Evolutionary conservation across 352 stramenopile species (phyloP).

Genomic region (Pythium brachiatum): DNA sequence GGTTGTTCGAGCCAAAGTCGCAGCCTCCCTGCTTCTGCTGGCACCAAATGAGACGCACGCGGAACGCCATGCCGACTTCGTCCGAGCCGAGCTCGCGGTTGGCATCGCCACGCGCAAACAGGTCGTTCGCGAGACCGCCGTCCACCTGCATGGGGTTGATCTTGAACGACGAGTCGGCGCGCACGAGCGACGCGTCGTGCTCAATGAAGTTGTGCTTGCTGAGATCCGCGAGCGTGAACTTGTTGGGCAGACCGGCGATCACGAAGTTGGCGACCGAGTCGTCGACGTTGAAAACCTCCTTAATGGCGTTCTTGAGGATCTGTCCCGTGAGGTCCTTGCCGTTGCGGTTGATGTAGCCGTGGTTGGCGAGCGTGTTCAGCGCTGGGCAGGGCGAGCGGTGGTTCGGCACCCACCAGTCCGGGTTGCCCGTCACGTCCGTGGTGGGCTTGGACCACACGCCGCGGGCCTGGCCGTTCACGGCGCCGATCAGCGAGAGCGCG

Average conservation of each 20-base stretch:
- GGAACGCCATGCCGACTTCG: slow-evolving; percentile 18
- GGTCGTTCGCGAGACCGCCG: slow-evolving; percentile 25
- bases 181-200: slow-evolving; percentile 47
- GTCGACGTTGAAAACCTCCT: slow-evolving; percentile 38
- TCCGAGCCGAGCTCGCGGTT: neutral
- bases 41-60: slow-evolving; percentile 14
- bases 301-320: slow-evolving; percentile 27
- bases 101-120: slow-evolving; percentile 25
- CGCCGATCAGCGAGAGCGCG: slow-evolving; percentile 6
- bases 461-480: slow-evolving; percentile 2
- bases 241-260: slow-evolving; percentile 21
- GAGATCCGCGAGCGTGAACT: slow-evolving; percentile 43
- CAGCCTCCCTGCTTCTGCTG: slow-evolving; percentile 24
- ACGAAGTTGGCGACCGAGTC: slow-evolving; percentile 28
- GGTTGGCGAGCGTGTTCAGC: slow-evolving; percentile 49
- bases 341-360: slow-evolving; percentile 37
- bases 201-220: slow-evolving; percentile 41
- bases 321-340: slow-evolving; percentile 32
- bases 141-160: slow-evolving; percentile 30
- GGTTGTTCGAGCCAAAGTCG: slow-evolving; percentile 3
- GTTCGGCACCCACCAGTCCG: slow-evolving; percentile 20
- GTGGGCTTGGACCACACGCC: slow-evolving; percentile 15
- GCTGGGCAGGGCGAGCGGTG: slow-evolving; percentile 43
- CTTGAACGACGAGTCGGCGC: slow-evolving; percentile 37
- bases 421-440: slow-evolving; percentile 15